phyloP scores from a whole-genome alignment of 495 filamentous ascomycete genomes.

The Lepraria neglecta region DNA sequence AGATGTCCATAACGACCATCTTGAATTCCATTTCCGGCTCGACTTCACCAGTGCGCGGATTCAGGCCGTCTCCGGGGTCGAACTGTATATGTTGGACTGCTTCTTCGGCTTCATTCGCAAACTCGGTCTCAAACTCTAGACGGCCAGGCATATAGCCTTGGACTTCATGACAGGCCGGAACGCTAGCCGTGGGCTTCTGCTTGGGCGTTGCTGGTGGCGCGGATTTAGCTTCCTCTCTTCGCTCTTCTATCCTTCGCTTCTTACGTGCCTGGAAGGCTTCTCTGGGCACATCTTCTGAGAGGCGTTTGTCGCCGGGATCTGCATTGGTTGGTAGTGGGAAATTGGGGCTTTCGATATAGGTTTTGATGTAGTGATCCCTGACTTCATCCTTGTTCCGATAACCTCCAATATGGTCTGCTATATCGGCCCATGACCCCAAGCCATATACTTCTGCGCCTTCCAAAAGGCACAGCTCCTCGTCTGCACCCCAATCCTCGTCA shows the following conservation, averaged over 20 bases:
- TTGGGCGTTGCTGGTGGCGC: conserved; percentile 80
- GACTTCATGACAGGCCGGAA: conserved; percentile 93
- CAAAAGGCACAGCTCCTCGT: conserved; percentile 86
- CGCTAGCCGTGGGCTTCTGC: conserved; percentile 89
- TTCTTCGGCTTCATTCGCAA: conserved; percentile 95
- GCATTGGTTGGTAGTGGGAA: conserved; percentile 84
- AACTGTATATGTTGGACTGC: conserved; percentile 98
- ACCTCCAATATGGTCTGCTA: conserved; percentile 95
- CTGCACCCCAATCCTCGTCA: conserved; percentile 89
- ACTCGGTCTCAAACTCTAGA: conserved; percentile 95
- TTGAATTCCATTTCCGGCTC: conserved; percentile 97
- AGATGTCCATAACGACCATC: conserved; percentile 97
- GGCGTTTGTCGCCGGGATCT: conserved; percentile 69
- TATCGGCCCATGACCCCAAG: conserved; percentile 93
- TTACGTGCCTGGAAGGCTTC: conserved; percentile 92
- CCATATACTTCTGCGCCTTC: conserved; percentile 98
- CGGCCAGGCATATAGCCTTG: conserved; percentile 98
- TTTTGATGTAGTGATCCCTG: conserved; percentile 81
- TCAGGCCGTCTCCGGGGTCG: conserved; percentile 87
- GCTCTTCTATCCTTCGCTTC: conserved; percentile 88
- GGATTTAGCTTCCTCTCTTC: conserved; percentile 80
- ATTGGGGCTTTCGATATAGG: conserved; percentile 71
- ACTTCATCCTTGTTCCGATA: conserved; percentile 93
- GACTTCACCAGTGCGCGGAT: conserved; percentile 68
- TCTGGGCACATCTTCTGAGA: conserved; percentile 71